These are phyloP conservation scores for Penicillium verhagenii DNA, from an alignment of 495 filamentous ascomycete genomes.

Conservation along the genomic window DNA sequence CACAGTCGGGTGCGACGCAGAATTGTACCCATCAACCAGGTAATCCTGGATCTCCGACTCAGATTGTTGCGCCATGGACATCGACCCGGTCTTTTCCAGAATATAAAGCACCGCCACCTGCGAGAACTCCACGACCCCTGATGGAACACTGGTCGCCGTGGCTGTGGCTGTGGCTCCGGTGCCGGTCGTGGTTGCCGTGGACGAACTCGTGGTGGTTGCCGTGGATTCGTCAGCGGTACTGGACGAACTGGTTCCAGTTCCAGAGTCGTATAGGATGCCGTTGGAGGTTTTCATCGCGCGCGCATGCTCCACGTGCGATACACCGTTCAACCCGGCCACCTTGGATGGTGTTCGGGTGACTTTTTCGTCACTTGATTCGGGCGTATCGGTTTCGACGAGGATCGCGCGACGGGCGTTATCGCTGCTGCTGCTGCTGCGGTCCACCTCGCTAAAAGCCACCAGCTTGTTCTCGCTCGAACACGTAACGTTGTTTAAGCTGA, in stretches of 20 bases:
- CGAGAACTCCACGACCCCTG: constrained; percentile 41
- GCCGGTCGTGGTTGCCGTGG: constrained; percentile 7
- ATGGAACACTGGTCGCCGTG: constrained; percentile 16
- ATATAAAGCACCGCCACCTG: constrained; percentile 50
- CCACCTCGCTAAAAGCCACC: constrained; percentile 69
- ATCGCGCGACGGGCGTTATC: constrained; percentile 31
- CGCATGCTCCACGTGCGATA: constrained; percentile 14
- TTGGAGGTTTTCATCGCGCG: constrained; percentile 41
- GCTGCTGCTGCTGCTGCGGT: constrained; percentile 9
- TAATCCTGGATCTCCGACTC: constrained; percentile 38
- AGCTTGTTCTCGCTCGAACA: constrained; percentile 84
- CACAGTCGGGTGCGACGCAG: constrained; percentile 16
- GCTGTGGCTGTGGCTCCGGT: constrained; percentile 11
- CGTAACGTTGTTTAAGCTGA: constrained; percentile 68
- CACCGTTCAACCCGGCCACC: neutral
- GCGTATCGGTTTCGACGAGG: constrained; percentile 5
- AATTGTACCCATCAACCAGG: constrained; percentile 26
- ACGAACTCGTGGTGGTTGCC: constrained; percentile 4
- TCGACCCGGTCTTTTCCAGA: constrained; percentile 44
- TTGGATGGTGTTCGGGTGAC: neutral
- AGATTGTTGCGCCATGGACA: constrained; percentile 34
- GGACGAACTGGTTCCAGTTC: neutral
- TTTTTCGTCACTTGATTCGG: neutral
- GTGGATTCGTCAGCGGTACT: neutral
- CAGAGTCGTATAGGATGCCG: constrained; percentile 43